phyloP scores from a whole-genome alignment of 495 filamentous ascomycete species.

The Penicillium antarcticum region DNA sequence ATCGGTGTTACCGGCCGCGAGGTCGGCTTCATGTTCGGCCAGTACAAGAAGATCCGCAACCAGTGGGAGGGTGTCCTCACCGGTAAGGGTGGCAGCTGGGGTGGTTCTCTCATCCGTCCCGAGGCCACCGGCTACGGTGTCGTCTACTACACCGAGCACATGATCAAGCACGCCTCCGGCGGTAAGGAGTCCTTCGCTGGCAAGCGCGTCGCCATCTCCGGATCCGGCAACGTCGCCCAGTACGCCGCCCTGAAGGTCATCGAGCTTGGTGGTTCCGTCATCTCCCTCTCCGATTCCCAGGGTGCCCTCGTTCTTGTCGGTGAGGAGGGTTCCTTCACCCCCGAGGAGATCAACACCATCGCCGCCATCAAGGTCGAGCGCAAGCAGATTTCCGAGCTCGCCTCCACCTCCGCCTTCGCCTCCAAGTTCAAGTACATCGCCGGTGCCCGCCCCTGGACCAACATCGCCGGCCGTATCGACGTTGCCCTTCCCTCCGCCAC shows the following conservation, averaged over 20 bases:
- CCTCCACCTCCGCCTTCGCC: slow-evolving; percentile 47
- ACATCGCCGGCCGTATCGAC: slow-evolving; percentile 78
- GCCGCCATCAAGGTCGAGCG: slow-evolving; percentile 83
- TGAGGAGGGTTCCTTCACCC: slow-evolving; percentile 59
- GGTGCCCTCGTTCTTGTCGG: slow-evolving; percentile 73
- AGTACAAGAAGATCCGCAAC: slow-evolving; percentile 86
- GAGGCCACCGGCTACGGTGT: slow-evolving; percentile 98
- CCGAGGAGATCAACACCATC: slow-evolving; percentile 73
- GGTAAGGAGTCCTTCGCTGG: slow-evolving; percentile 84
- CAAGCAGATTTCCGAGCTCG: slow-evolving; percentile 69
- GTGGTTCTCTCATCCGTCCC: slow-evolving; percentile 89
- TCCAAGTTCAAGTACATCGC: slow-evolving; percentile 82
- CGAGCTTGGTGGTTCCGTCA: slow-evolving; percentile 88
- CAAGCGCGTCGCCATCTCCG: slow-evolving; percentile 94
- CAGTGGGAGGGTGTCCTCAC: slow-evolving; percentile 94
- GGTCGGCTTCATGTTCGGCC: slow-evolving; percentile 92
- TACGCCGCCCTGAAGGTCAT: slow-evolving; percentile 96
- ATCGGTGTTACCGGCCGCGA: slow-evolving; percentile 93
- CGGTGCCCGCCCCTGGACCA: slow-evolving; percentile 86
- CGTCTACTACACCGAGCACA: slow-evolving; percentile 96
- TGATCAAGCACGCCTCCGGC: slow-evolving; percentile 79
- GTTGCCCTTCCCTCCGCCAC: slow-evolving; percentile 90
- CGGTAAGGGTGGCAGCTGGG: slow-evolving; percentile 91
- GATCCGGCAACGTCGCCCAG: slow-evolving; percentile 97
- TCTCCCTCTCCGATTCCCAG: slow-evolving; percentile 93